Base-by-base conservation (phyloP, 2,329 filamentous ascomycete species). In the Talaromyces verruculosus region DNA sequence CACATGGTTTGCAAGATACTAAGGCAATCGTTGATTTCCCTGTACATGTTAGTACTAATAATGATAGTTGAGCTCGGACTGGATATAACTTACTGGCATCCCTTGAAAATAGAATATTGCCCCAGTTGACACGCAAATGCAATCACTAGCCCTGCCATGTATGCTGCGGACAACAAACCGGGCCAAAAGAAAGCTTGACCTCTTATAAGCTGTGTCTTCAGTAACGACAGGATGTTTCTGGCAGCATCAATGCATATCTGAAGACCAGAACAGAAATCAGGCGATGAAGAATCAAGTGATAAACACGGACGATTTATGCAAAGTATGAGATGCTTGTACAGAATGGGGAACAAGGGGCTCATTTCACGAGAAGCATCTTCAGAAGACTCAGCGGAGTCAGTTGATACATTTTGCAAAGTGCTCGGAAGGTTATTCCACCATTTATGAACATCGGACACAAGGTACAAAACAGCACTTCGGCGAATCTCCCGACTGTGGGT, bases 371-470 rank as follows among this genome's bases (percentile, higher is more conserved):
- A 33, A 1, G 72, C 69, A 7, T 49, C 61, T 17, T 73, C 69
- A 35, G 47, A 17, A 10, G 47, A 51, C 13, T 57, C n/a, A 2
- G 15, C 10, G 3, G 41, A 39, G 10, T 64, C 13, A 60, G 33
- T 4, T 22, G 65, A 53, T 4, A 69, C 69, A n/a, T 69, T 68
- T 66, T 75, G 73, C 3, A 75, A 65, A n/a, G 70, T 68, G 4
- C 67, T 63, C 4, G 77, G 74, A n/a, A 80, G 74, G 41, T 75
- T 71, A 64, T 80, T 80, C 78, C 77, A 80, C 78, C 78, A 80
- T 65, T 76, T 79, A 57, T 80, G 77, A 22, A 80, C 77, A 58
- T 79, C 77, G 10, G 77, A 78, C 22, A 78, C 75, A 5, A 80
- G 68, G 51, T 75, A 75, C 2, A 79, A 69, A 3, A 79, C 75